A percentile compares a stretch with the other conserved stretches of the same genome.
phyloP scores from a whole-genome alignment of 2,329 filamentous ascomycete genomes.

The Incumbomyces lentus region DNA sequence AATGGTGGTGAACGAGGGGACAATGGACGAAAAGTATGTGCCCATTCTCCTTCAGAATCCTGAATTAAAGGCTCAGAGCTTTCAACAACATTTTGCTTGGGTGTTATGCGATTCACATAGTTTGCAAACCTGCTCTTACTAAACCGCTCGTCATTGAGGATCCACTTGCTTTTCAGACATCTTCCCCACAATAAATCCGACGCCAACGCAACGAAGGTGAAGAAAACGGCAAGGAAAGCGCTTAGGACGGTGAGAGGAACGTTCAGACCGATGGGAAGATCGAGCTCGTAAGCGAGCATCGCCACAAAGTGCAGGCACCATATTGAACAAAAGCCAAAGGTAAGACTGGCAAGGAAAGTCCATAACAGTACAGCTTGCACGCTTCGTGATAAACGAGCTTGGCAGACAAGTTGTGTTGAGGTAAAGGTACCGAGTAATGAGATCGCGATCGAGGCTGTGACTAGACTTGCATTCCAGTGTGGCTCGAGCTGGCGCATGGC shows the following conservation, averaged over 20 bases:
- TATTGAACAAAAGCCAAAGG: constrained; percentile 26
- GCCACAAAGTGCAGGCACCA: constrained; percentile 26
- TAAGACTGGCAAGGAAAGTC: constrained; percentile 23
- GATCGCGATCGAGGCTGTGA: constrained; percentile 25
- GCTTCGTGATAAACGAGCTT: constrained; percentile 23
- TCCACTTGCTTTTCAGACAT: constrained; percentile 12
- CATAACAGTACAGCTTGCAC: constrained; percentile 24
- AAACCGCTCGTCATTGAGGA: constrained; percentile 1
- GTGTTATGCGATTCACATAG: not conserved
- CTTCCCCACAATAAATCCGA: constrained; percentile 23
- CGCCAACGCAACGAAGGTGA: constrained; percentile 19
- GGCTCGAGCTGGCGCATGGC: constrained; percentile 17
- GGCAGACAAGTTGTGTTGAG: constrained; percentile 26
- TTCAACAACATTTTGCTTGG: constrained; percentile 1
- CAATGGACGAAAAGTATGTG: not conserved
- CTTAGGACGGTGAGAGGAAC: constrained; percentile 22
- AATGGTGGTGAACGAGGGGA: not conserved
- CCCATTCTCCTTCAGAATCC: not conserved
- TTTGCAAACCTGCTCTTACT: constrained; percentile 1
- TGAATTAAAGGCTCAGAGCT: constrained; percentile 12
- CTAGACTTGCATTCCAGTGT: constrained; percentile 22
- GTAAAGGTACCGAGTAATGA: constrained; percentile 26
- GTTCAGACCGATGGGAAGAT: constrained; percentile 23
- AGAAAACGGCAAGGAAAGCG: constrained; percentile 16
- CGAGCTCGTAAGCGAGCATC: constrained; percentile 26